A percentile compares a stretch with the other conserved stretches of the same genome.
phyloP scores from a whole-genome alignment of 2,329 filamentous ascomycete species.

The Scedosporium dehoogii region DNA sequence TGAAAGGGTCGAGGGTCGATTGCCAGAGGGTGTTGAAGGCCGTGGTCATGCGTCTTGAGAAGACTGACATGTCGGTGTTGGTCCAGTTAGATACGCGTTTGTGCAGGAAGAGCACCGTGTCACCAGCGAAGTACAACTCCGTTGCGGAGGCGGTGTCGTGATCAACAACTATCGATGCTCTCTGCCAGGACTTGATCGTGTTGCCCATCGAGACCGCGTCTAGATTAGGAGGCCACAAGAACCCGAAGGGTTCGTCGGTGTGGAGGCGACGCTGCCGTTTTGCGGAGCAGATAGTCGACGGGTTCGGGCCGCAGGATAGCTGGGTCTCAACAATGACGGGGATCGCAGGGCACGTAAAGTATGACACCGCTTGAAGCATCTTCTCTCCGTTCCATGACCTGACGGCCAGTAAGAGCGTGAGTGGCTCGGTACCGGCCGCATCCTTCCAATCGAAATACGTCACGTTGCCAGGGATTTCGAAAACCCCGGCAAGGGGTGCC shows the following conservation, averaged over 20 bases:
- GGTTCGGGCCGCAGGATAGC: background rate
- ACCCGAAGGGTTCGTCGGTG: background rate
- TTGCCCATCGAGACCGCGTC: background rate
- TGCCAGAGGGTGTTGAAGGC: slow-evolving; percentile 4
- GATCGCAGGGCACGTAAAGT: background rate
- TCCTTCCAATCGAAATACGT: background rate
- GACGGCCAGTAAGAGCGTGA: background rate
- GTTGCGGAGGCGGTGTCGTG: slow-evolving; percentile 1
- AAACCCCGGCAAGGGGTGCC: background rate
- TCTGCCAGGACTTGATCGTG: background rate
- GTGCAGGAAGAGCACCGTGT: background rate
- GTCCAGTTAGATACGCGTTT: background rate
- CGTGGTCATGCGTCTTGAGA: slow-evolving; percentile 1
- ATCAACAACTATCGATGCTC: background rate
- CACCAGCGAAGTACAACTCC: background rate
- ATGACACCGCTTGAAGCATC: background rate
- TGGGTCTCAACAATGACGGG: background rate
- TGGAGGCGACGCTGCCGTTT: background rate
- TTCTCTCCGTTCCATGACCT: background rate
- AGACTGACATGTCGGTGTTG: background rate
- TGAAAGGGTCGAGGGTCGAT: background rate
- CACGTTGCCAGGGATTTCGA: background rate
- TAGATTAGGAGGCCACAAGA: background rate
- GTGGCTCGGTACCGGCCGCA: background rate
- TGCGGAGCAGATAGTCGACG: background rate